phyloP scores from a whole-genome alignment of 148 eudicot species.

The Chenopodium berlandieri region DNA sequence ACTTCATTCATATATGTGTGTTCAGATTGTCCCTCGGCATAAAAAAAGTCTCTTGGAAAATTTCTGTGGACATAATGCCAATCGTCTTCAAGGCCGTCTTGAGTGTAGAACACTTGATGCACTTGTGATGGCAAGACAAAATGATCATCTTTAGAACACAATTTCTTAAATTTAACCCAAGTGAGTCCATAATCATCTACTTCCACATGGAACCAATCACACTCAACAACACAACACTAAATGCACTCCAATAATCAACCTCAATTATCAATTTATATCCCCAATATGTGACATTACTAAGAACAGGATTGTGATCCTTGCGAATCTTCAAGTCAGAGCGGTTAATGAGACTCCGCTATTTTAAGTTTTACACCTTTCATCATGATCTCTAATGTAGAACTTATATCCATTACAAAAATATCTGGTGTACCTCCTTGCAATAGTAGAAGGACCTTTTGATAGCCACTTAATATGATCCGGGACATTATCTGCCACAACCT shows the following conservation, averaged over 20 bases:
- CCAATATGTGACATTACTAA: background rate
- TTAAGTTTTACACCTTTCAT: no score
- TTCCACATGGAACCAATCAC: slow-evolving; percentile 8
- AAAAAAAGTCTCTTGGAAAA: background rate
- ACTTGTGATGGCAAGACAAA: background rate
- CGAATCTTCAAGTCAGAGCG: no score
- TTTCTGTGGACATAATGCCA: background rate
- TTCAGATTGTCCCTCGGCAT: background rate
- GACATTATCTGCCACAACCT: no score
- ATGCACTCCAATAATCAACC: background rate
- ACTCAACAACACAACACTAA: background rate
- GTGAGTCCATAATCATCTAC: background rate
- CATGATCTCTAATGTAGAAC: no score
- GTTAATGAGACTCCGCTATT: no score
- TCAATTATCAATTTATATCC: background rate
- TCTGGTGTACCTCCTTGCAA: no score
- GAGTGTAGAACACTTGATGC: background rate
- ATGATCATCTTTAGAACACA: background rate
- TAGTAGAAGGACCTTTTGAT: no score
- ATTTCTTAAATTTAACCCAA: background rate
- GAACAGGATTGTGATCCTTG: no score
- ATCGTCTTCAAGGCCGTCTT: background rate
- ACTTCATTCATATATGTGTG: background rate
- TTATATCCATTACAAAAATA: no score
- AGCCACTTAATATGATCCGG: no score